Conservation (phyloP, 2,329 filamentous ascomycete genomes). For the Ustilaginoidea virens region DNA sequence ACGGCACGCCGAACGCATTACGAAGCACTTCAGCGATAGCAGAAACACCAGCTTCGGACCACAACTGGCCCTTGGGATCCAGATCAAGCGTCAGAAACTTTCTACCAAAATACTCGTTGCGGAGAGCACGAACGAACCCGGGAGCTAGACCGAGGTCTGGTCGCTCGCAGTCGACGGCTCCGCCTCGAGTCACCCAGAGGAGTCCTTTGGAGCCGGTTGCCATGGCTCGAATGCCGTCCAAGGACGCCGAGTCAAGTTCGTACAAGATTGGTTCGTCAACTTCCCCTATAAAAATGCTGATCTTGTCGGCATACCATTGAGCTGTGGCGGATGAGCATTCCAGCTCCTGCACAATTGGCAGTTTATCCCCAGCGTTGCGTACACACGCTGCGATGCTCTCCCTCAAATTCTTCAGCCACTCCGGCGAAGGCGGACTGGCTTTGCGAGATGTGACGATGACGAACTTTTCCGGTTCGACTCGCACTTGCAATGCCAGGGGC, state of each 20-base stretch:
- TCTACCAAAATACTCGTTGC: not conserved
- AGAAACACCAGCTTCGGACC: not conserved
- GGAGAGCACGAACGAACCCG: not conserved
- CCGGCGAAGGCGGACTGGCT: not conserved
- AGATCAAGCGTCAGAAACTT: not conserved
- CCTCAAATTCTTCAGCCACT: not conserved
- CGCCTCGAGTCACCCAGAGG: slow-evolving; percentile 4
- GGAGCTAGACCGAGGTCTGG: not conserved
- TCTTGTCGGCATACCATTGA: not conserved
- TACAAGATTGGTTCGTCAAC: slow-evolving; percentile 1
- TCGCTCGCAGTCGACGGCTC: slow-evolving; percentile 1
- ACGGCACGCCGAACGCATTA: not conserved
- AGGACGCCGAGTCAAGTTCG: not conserved
- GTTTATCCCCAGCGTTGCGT: no score
- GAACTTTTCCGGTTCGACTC: not conserved
- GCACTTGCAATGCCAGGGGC: not conserved
- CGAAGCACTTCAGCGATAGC: not conserved
- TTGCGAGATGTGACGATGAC: not conserved
- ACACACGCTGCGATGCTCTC: not conserved
- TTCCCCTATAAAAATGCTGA: slow-evolving; percentile 5
- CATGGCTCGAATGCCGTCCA: slow-evolving; percentile 2
- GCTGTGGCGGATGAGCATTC: not conserved
- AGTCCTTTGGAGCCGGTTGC: slow-evolving; percentile 1
- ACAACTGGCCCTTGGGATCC: not conserved
- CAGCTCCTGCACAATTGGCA: not conserved